A percentile compares a stretch with the other conserved stretches of the same genome.
phyloP scores from a whole-genome alignment of 306 rosid genomes.

The Vigna radiata region DNA sequence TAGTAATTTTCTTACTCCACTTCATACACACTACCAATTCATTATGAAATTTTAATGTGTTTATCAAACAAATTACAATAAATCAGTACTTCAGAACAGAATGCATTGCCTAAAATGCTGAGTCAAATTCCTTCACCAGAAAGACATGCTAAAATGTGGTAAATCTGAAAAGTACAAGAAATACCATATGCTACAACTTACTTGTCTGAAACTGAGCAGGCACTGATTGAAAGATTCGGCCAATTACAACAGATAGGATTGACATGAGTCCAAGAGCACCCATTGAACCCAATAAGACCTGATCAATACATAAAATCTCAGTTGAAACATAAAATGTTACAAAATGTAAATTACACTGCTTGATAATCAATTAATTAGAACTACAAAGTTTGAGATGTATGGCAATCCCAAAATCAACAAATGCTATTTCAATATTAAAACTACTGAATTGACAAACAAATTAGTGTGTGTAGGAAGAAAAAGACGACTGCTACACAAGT shows the following conservation, averaged over 20 bases:
- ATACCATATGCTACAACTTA: slow-evolving; percentile 55
- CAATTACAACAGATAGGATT: slow-evolving; percentile 84
- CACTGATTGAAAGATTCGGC: slow-evolving; percentile 85
- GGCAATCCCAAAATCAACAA: slow-evolving; percentile 5
- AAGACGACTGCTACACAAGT: background rate
- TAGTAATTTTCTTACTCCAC: slow-evolving; percentile 14
- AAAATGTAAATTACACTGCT: slow-evolving; percentile 6
- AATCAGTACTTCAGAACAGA: background rate
- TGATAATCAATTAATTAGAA: background rate
- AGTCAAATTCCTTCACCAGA: slow-evolving; percentile 17
- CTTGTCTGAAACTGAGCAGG: slow-evolving; percentile 99
- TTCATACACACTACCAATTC: slow-evolving; percentile 10
- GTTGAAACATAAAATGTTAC: slow-evolving; percentile 39
- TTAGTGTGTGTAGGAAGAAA: background rate
- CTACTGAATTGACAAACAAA: slow-evolving; percentile 10
- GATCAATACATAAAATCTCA: slow-evolving; percentile 44
- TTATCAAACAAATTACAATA: slow-evolving; percentile 12
- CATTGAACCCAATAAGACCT: slow-evolving; percentile 92
- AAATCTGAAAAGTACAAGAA: slow-evolving; percentile 39
- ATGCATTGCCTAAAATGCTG: slow-evolving; percentile 4
- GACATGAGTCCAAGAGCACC: slow-evolving; percentile 94
- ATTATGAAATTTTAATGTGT: slow-evolving; percentile 22
- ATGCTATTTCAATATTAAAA: slow-evolving; percentile 15
- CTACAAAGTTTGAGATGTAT: background rate
- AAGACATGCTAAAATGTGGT: slow-evolving; percentile 34